Base-by-base conservation (phyloP, 169 alveolate genomes). In the Plasmodium vinckei region DNA sequence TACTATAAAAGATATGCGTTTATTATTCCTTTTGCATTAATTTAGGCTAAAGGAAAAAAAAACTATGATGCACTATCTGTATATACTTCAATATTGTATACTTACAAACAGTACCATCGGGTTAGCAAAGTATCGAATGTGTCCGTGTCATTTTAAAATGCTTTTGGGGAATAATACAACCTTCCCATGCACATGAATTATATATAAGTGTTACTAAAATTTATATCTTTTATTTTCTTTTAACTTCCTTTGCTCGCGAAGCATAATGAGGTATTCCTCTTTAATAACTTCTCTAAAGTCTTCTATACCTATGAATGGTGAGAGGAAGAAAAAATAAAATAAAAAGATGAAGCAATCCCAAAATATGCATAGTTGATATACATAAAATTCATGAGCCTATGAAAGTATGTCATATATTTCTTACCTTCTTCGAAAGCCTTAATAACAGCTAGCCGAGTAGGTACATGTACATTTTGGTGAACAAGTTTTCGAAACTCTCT, bases 391-490 rank as follows among this genome's bases (percentile, higher is more conserved):
- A n/a, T 49, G 13, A 0, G 59, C 15, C 47, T 9, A 53, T 9
- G 39, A 23, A 49, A 12, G 33, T 42, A 44, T 63, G 15, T 33
- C n/a, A 27, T 19, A 27, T 19, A 7, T 69, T 39, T 44, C 49
- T 69, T 12, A 86, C 91, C 91, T 61, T 86, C 71, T 68, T 88
- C 95, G 73, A 92, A 92, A 0, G 95, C 95, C 63, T 79, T 72
- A 53, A 88, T 92, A 7, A 92, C 95, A 19, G 95, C 94, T 49
- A 75, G 46, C n/a, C 95, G 69, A 44, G 95, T 92, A 0, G 95
- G 95, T 5, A 88, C 92, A 79, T 92, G 95, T 7, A 92, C 94
- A 53, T 70, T 71, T 12, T 79, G 87, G 61, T 92, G 92, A 87
- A 92, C 92, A 23, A 69, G 56, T 39, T 86, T 87, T 23, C 95